Conservation (phyloP, 345 rosid genomes). For the Hibiscus mutabilis region DNA sequence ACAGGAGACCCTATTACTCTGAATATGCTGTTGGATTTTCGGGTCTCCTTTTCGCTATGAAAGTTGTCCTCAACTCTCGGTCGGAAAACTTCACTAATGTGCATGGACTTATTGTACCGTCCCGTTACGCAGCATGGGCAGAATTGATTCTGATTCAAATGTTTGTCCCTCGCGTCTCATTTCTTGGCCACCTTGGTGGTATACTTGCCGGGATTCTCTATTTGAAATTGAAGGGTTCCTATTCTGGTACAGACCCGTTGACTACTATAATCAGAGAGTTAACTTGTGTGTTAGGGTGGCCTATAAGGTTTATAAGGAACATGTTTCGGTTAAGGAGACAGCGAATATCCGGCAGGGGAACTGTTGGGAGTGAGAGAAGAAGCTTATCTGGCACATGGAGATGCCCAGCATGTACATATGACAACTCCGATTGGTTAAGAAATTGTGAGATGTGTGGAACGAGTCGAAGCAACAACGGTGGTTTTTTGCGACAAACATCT, state of each 20-base stretch:
- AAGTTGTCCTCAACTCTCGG: constrained; percentile 78
- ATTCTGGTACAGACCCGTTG: constrained; percentile 55
- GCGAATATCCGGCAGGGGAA: constrained; percentile 65
- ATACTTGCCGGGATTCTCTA: constrained; percentile 87
- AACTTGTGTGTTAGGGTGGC: constrained; percentile 42
- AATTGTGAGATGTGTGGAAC: constrained; percentile 89
- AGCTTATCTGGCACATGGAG: constrained; percentile 57
- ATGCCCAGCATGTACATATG: constrained; percentile 82
- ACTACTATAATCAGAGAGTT: constrained; percentile 39
- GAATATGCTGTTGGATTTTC: constrained; percentile 84
- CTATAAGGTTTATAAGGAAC: constrained; percentile 38
- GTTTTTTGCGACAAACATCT: constrained; percentile 20
- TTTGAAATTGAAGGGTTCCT: constrained; percentile 44
- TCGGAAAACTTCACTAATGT: constrained; percentile 52
- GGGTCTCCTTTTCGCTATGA: constrained; percentile 90
- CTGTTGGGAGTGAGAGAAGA: constrained; percentile 39
- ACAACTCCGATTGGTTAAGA: constrained; percentile 52
- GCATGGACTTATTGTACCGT: constrained; percentile 63
- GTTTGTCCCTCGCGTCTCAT: constrained; percentile 82
- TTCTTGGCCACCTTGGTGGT: constrained; percentile 94
- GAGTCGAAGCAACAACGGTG: constrained; percentile 29
- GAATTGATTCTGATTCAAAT: constrained; percentile 84
- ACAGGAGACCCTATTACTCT: constrained; percentile 48
- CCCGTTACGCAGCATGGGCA: constrained; percentile 89
- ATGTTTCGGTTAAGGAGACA: constrained; percentile 31